Base-by-base conservation (phyloP, 1,284 basidiomycete genomes). In the Cryptococcus sp. region DNA sequence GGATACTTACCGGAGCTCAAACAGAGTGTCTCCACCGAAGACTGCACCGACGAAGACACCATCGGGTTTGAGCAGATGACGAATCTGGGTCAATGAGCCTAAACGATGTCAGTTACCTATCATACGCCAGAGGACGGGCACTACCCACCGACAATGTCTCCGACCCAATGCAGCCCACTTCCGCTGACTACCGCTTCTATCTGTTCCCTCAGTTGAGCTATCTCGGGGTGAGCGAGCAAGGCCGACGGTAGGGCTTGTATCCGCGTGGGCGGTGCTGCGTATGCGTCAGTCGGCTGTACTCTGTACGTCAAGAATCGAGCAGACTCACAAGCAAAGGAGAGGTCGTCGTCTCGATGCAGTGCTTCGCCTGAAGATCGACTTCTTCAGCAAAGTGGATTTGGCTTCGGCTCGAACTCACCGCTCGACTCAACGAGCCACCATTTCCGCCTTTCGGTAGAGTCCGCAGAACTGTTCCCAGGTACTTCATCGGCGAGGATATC, bases 21-120 rank as follows among this genome's bases (percentile, higher is more conserved):
- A 99, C 1, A 99, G 82, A 0, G 94, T 96, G 62, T 99, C 96
- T 7, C 96, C 95, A 19, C 96, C 96, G 59, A 96, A 86, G 80
- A 99, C 88, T 8, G 93, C 92, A 20, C 89, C 94, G 16, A 99
- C 83, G 72, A 99, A 98, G 31, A 97, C 86, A 1, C 95, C 96
- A 74, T 99, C 96, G 0, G 94, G 92, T 70, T 87, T 84, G 16
- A 99, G 80, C 3, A 88, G 86, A 76, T 93, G 87, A 67, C 85
- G 86, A 59, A 97, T 91, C 74, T 99, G 96, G 13, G 93, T 84
- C 25, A 99, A 83, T 0, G 87, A 83, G n/a, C 93, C 93, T 90
- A 55, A 50, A 10, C 50, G 5, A 38, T 44, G 20, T 35, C 31
- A 13, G 22, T 41, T 19, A 8, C 19, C 16, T 20, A 16, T 10